Evolutionary conservation across 169 alveolate species (phyloP), one percentile per base, ranked within the genome.

Genomic region (Plasmodium coatneyi): DNA sequence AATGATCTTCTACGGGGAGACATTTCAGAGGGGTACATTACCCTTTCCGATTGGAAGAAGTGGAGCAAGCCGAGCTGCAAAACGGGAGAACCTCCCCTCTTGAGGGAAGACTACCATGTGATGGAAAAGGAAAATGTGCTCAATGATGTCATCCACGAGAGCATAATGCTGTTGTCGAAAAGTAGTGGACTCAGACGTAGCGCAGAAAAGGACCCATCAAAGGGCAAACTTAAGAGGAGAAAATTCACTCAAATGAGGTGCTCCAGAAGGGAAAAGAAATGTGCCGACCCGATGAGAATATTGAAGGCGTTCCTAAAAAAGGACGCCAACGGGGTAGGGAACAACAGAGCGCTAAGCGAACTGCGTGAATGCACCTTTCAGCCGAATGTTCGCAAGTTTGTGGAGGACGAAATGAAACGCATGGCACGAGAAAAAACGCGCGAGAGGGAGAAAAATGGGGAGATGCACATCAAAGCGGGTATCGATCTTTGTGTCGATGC

Each of bases 291-390:
- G 39, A 36, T 89, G 82, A 7, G 30, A 2, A 89, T 89, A 34
- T 89, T 89, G 82, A 89, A 89, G 34, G 28, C 25, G 19, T 60
- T 89, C 82, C 71, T 89, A 56, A 70, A 89, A 39, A 89, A 70
- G 32, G 94, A 89, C 79, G 32, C 7, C 19, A 80, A 9, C n/a
- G 39, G 14, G 34, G 71, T 72, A 66, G 25, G 34, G 32, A 71
- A 80, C 41, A 41, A 79, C n/a, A 32, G 80, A 0, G 49, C 81
- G 43, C n/a, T 60, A 2, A 30, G 32, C 3, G 94, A 89, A 56
- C 28, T 89, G 19, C 41, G 76, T 14, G 34, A 22, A 32, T 89
- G 90, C 71, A 89, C 94, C 5, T 89, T 89, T 80, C 94, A 89
- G 34, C 94, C 94, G 16, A 89, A 89, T 54, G 36, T 89, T 80